Conservation (phyloP, 371 early-diverging fungal species). For the Rhizopus delemar region DNA sequence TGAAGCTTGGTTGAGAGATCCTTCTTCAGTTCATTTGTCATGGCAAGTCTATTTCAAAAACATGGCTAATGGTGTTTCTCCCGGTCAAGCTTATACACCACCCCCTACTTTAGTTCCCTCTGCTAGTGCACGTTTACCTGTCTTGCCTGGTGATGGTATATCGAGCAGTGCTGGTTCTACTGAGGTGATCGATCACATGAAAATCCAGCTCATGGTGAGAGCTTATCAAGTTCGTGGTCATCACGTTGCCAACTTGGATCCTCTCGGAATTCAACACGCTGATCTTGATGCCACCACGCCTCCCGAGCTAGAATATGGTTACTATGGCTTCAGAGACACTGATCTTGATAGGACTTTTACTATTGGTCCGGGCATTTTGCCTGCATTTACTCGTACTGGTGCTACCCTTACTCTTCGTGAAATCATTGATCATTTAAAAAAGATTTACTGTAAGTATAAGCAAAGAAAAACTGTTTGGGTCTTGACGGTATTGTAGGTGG, state of each 20-base stretch:
- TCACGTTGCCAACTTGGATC: slow-evolving; percentile 92
- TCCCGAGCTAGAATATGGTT: slow-evolving; percentile 82
- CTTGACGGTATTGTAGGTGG: slow-evolving; percentile 39
- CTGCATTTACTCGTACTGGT: slow-evolving; percentile 73
- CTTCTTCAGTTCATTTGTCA: slow-evolving; percentile 89
- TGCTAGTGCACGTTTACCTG: slow-evolving; percentile 67
- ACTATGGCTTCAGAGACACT: slow-evolving; percentile 92
- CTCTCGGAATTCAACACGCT: slow-evolving; percentile 80
- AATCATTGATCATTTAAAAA: slow-evolving; percentile 79
- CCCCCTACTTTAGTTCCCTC: slow-evolving; percentile 81
- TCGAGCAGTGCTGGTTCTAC: slow-evolving; percentile 39
- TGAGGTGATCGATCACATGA: slow-evolving; percentile 94
- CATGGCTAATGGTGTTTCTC: slow-evolving; percentile 70
- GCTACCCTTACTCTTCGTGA: slow-evolving; percentile 83
- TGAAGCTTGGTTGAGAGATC: slow-evolving; percentile 88
- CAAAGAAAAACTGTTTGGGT: background rate
- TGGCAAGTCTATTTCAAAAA: slow-evolving; percentile 97
- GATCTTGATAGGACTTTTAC: slow-evolving; percentile 91
- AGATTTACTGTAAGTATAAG: slow-evolving; percentile 75
- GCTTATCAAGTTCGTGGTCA: slow-evolving; percentile 98
- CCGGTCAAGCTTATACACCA: slow-evolving; percentile 77
- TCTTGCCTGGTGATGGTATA: slow-evolving; percentile 48
- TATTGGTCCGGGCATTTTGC: slow-evolving; percentile 94
- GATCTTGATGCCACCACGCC: slow-evolving; percentile 62
- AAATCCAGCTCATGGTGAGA: slow-evolving; percentile 95